Percentiles rank a stretch among this genome's conserved stretches.
These are phyloP conservation scores for Earliella scabrosa DNA, from an alignment of 1,284 basidiomycete species.

Conservation along the genomic window DNA sequence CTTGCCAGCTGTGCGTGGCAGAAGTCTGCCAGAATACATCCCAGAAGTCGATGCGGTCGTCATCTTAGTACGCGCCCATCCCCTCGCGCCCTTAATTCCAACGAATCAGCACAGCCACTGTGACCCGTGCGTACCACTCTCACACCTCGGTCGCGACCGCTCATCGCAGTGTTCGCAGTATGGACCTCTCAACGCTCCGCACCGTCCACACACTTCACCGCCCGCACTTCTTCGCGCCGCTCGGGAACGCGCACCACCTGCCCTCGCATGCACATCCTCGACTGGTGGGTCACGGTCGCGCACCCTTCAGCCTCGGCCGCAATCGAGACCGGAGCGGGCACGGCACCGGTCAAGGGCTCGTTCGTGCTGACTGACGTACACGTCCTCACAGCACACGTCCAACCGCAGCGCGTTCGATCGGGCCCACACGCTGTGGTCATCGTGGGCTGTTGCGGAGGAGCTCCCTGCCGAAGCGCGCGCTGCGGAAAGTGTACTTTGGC, in stretches of 20 bases:
- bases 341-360: neutral
- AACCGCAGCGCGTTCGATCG: conserved; percentile 52
- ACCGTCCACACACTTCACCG: conserved; percentile 38
- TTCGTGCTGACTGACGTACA: conserved; percentile 42
- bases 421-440: conserved; percentile 61
- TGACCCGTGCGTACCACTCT: conserved; percentile 53
- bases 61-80: conserved; percentile 44
- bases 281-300: conserved; percentile 61
- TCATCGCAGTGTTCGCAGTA: no score
- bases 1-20: conserved; percentile 51
- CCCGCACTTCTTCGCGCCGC: conserved; percentile 66
- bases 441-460: conserved; percentile 57
- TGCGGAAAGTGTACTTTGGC: conserved; percentile 3
- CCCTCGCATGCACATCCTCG: conserved; percentile 57
- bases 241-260: conserved; percentile 55
- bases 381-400: conserved; percentile 53
- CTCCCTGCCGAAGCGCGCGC: neutral
- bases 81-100: neutral
- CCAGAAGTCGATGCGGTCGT: conserved; percentile 70
- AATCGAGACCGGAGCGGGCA: no score
- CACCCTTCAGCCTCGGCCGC: conserved; percentile 3
- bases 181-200: conserved; percentile 50
- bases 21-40: no score
- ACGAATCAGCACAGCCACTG: conserved; percentile 67
- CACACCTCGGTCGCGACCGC: neutral